These are phyloP conservation scores for Aciculosporium take DNA, from an alignment of 2,329 filamentous ascomycete genomes.

Conservation along the genomic window DNA sequence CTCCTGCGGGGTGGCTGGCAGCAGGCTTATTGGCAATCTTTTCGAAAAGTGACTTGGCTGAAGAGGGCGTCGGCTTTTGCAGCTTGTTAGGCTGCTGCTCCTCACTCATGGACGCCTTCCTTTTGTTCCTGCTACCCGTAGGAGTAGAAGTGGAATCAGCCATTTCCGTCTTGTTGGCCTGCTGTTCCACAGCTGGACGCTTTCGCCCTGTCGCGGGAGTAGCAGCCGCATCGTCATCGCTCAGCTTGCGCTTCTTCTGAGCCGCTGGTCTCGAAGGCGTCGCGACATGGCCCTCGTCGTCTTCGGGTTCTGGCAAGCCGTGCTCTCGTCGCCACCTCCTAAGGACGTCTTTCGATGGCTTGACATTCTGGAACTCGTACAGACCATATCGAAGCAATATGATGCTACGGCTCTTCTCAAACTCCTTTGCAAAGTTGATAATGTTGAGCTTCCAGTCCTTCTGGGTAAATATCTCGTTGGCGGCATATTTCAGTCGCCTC, in stretches of 20 bases:
- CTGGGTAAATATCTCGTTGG: constrained; percentile 43
- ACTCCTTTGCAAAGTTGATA: constrained; percentile 48
- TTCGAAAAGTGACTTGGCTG: constrained; percentile 42
- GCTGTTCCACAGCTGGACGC: constrained; percentile 30
- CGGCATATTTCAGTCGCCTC: constrained; percentile 45
- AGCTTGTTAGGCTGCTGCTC: constrained; percentile 37
- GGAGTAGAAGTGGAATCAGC: constrained; percentile 8
- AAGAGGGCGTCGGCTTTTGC: constrained; percentile 36
- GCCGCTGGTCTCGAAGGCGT: constrained; percentile 16
- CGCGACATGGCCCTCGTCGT: constrained; percentile 23
- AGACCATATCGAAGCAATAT: constrained; percentile 48
- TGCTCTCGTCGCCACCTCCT: constrained; percentile 45
- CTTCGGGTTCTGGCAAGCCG: constrained; percentile 35
- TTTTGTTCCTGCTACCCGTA: constrained; percentile 37
- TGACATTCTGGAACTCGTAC: constrained; percentile 49
- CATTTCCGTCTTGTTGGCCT: constrained; percentile 25
- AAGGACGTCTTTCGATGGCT: constrained; percentile 41
- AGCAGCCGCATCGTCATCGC: constrained; percentile 31
- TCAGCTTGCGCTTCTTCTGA: constrained; percentile 42
- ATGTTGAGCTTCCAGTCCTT: constrained; percentile 52
- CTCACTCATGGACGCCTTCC: constrained; percentile 32
- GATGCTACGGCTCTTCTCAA: constrained; percentile 47
- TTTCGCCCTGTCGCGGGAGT: constrained; percentile 29
- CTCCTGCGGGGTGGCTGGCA: constrained; percentile 13
- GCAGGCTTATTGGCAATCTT: constrained; percentile 38